Base-by-base conservation (phyloP, 2,329 filamentous ascomycete genomes). In the Amesomyces nigricolor region DNA sequence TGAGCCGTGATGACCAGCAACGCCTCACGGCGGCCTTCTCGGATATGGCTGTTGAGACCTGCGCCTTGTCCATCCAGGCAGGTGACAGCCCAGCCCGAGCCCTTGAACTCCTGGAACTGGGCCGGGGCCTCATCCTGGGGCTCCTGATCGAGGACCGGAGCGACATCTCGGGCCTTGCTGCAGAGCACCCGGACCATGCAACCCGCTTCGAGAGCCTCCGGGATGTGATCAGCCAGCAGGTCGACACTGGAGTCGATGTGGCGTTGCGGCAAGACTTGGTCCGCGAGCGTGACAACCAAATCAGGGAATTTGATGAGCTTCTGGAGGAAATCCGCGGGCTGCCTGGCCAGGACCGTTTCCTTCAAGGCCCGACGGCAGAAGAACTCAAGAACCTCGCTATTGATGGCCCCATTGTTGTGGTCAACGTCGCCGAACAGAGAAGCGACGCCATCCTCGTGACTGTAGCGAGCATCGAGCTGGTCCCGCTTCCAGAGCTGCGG, bases 381-480 rank as follows among this genome's bases (percentile, higher is more conserved):
- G 43, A 46, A 30, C 29, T 46, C 11, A 19, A 46, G 14, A 7
- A 46, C 29, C 29, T 19, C 10, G 43, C 43, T 7, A 13, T 32
- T 26, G 43, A 22, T 6, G 43, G 43, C 22, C 2, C 46, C 30
- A 50, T 50, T n/a, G 47, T 50, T 19, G 47, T 50, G 11, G 47
- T 50, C n/a, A 50, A 50, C 26, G 19, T 50, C n/a, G 19, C 47
- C 22, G 30, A 30, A 10, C 6, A 26, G 13, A 11, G 47, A 26
- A 50, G 37, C 37, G 47, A 50, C 16, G 47, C 47, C 9, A 42
- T 50, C 29, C 19, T 50, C 11, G 38, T 50, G n/a, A 22, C 47
- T 13, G 16, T 2, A 17, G 10, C n/a, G 13, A 14, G 10, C 14
- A 26, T 50, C 37, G 13, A 42, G 47, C 16, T 19, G 3, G 8